Conservation (phyloP, 2,329 filamentous ascomycete genomes). For the Penicillium rolfsii region DNA sequence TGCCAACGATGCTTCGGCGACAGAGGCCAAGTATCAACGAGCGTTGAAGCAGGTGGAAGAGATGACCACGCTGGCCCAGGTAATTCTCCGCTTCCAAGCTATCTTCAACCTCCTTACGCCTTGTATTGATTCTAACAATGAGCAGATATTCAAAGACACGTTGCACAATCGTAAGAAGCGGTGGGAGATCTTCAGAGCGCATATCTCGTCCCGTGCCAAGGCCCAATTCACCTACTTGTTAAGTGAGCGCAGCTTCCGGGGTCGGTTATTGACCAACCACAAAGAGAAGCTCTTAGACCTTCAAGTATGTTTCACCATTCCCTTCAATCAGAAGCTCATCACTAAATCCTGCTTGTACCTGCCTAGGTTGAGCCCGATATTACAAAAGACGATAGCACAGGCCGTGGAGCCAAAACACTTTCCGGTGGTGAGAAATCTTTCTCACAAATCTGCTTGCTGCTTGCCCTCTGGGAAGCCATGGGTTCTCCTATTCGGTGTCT, state of each 20-base stretch:
- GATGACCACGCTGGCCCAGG: constrained; percentile 43
- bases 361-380: constrained; percentile 65
- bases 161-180: constrained; percentile 70
- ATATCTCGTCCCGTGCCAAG: constrained; percentile 83
- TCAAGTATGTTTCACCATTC: constrained; percentile 55
- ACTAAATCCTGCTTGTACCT: background rate
- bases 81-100: constrained; percentile 27
- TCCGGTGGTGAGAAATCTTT: constrained; percentile 98
- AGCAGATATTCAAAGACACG: constrained; percentile 59
- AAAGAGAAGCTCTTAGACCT: constrained; percentile 73
- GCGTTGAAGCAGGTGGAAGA: constrained; percentile 45
- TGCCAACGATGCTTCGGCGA: constrained; percentile 49
- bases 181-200: constrained; percentile 79
- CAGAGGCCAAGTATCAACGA: constrained; percentile 41
- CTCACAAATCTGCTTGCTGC: constrained; percentile 88
- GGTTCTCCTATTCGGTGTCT: constrained; percentile 91
- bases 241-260: constrained; percentile 85
- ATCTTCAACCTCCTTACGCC: background rate
- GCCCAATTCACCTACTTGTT: constrained; percentile 87
- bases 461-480: constrained; percentile 98
- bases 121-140: constrained; percentile 11
- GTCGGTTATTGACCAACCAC: constrained; percentile 79
- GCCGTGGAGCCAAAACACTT: constrained; percentile 85
- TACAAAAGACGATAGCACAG: constrained; percentile 69
- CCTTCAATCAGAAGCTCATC: constrained; percentile 12